Base-by-base conservation (phyloP, 2,329 filamentous ascomycete genomes). In the Colletotrichum tabaci region DNA sequence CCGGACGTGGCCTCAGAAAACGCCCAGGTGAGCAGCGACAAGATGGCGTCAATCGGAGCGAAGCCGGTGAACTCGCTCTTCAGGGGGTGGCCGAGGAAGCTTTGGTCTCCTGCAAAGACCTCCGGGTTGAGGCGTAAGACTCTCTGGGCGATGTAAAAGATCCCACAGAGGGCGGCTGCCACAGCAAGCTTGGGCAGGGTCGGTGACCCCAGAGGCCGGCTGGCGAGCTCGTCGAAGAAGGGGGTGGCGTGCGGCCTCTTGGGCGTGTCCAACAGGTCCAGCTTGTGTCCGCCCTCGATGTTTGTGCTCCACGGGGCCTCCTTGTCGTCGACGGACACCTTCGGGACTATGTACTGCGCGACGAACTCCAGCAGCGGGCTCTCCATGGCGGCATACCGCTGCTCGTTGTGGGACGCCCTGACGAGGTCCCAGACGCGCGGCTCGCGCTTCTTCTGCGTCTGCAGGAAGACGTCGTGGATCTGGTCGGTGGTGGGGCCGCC, bases 401-500 rank as follows among this genome's bases (percentile, higher is more conserved):
- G 76, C 23, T 70, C 63, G 2, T 69, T n/a, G 58, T 75, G 74
- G 10, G 76, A 65, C 2, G 35, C 64, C 8, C 61, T 49, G 6
- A 77, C 63, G 9, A 74, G 63, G 8, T 55, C 21, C 42, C 65
- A 44, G 1, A 73, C 73, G 8, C 75, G 69, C 2, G 62, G 21
- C 26, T 75, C 50, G 4, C 77, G 73, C 26, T 67, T 58, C 8
- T 53, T 55, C 30, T 79, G 76, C 16, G 74, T 75, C 53, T 77
- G 57, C 6, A 58, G 0, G 30, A 76, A 76, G 9, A 74, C 65
- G 6, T 53, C 42, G 3, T 72, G 26, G 18, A 76, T 55, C 5
- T 77, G 75, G 12, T 60, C 65, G 3, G 64, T 71, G 7, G 21
- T 66, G 4, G 77, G 30, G 30, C 30, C 52, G 46, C 61, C 70